Evolutionary conservation across 1,139 yeast species (phyloP).

Genomic region (Blastobotrys malaysiensis): DNA sequence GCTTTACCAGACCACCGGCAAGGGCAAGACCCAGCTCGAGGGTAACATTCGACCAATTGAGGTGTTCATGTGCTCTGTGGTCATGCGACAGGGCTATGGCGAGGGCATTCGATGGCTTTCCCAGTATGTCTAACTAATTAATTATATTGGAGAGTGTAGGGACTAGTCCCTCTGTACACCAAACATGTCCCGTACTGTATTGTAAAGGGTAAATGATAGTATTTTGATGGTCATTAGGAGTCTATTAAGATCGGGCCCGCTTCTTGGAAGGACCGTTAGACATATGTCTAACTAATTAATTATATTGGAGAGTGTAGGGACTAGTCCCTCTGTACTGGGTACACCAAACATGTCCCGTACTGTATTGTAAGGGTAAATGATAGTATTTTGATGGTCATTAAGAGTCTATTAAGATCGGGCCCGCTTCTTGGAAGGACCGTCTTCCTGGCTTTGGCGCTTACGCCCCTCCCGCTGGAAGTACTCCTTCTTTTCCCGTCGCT

Average conservation of each 20-base stretch:
- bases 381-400: too few relatives aligned
- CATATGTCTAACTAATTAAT: constrained; percentile 53
- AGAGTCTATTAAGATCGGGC: background rate
- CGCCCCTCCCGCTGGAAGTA: constrained; percentile 70
- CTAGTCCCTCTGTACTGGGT: background rate
- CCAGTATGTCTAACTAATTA: constrained; percentile 61
- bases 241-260: background rate
- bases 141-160: constrained; percentile 1
- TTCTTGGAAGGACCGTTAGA: constrained; percentile 14
- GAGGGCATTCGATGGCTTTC: constrained; percentile 97
- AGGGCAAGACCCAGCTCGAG: constrained; percentile 62
- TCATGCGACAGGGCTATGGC: constrained; percentile 94
- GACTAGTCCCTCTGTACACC: background rate
- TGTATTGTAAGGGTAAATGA: background rate
- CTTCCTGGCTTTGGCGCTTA: constrained; percentile 44
- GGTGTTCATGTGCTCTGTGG: constrained; percentile 95
- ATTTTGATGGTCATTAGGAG: too few relatives aligned
- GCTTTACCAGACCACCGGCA: constrained; percentile 84
- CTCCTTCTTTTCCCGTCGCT: constrained; percentile 80
- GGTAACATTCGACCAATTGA: constrained; percentile 89
- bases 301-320: background rate
- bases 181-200: too few relatives aligned
- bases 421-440: constrained; percentile 13
- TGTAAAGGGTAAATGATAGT: background rate
- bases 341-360: too few relatives aligned